Evolutionary conservation across 2,329 filamentous ascomycete genomes (phyloP).

Genomic region (Ophiostoma ulmi): DNA sequence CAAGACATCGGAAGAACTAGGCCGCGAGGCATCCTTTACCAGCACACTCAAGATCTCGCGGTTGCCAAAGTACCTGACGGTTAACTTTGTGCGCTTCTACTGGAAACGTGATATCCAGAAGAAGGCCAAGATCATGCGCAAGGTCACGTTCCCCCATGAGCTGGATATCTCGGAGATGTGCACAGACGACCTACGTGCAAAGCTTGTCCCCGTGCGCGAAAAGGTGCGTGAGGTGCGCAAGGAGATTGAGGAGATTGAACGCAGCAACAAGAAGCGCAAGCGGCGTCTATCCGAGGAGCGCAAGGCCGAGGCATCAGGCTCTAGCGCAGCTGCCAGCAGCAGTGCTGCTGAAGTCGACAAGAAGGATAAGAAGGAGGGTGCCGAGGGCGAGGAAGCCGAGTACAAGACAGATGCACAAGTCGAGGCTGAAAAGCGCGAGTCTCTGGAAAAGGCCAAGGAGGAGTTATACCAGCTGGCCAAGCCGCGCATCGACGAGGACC

Average conservation of each 20-base stretch:
- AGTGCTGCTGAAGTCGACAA: constrained; percentile 37
- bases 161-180: constrained; percentile 93
- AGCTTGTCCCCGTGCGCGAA: constrained; percentile 86
- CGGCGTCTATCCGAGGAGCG: constrained; percentile 42
- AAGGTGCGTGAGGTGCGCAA: constrained; percentile 93
- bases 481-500: constrained; percentile 67
- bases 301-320: constrained; percentile 29
- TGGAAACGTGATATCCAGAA: constrained; percentile 95
- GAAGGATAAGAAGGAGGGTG: constrained; percentile 39
- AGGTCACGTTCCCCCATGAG: constrained; percentile 92
- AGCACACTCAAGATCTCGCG: constrained; percentile 87
- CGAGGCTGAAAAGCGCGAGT: constrained; percentile 74
- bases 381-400: constrained; percentile 63
- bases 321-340: constrained; percentile 31
- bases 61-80: constrained; percentile 88
- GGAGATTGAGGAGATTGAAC: constrained; percentile 88
- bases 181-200: constrained; percentile 77
- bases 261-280: constrained; percentile 88
- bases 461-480: constrained; percentile 76
- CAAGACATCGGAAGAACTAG: constrained; percentile 75
- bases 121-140: constrained; percentile 99
- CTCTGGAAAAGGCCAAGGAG: constrained; percentile 76
- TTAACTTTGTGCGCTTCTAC: constrained; percentile 97
- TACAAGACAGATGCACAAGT: constrained; percentile 94
- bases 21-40: constrained; percentile 75